A percentile compares a stretch with the other conserved stretches of the same genome.
These are phyloP conservation scores for Pichia sp. DNA, from an alignment of 1,139 yeast genomes.

Conservation along the genomic window DNA sequence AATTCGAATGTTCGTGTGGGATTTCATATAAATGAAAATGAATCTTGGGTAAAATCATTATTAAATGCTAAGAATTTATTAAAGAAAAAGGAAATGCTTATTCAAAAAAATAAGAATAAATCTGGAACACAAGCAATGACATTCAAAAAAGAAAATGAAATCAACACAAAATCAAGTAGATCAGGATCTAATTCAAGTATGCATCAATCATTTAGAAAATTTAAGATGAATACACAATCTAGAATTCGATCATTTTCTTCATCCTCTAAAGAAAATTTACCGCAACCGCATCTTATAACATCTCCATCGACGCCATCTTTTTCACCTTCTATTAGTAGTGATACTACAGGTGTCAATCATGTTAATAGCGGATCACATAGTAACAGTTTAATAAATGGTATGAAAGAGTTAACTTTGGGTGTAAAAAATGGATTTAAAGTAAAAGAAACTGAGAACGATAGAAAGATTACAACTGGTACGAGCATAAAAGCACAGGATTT, in stretches of 20 bases:
- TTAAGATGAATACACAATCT: constrained; percentile 10
- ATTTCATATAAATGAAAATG: constrained; percentile 30
- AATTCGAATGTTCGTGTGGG: constrained; percentile 37
- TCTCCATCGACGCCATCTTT: constrained; percentile 2
- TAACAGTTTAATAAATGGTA: constrained; percentile 6
- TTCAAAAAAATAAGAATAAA: constrained; percentile 4
- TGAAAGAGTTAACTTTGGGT: constrained; percentile 8
- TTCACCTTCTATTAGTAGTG: background rate
- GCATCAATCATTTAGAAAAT: constrained; percentile 11
- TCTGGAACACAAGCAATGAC: too few species aligned
- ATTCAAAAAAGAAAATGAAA: background rate
- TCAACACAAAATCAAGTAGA: background rate
- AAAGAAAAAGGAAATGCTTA: constrained; percentile 15
- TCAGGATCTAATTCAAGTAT: constrained; percentile 3
- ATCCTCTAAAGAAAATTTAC: constrained; percentile 1
- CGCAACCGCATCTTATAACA: background rate
- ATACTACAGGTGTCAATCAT: too few species aligned
- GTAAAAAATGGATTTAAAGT: constrained; percentile 4
- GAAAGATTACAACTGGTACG: too few species aligned
- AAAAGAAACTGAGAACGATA: too few species aligned
- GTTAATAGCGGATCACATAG: too few species aligned
- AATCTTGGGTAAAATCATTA: constrained; percentile 45
- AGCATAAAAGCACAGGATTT: too few species aligned
- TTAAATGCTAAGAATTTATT: constrained; percentile 41
- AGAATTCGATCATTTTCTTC: constrained; percentile 7